These are phyloP conservation scores for Cyclocybe aegerita DNA, from an alignment of 768 basidiomycete genomes.

Conservation along the genomic window DNA sequence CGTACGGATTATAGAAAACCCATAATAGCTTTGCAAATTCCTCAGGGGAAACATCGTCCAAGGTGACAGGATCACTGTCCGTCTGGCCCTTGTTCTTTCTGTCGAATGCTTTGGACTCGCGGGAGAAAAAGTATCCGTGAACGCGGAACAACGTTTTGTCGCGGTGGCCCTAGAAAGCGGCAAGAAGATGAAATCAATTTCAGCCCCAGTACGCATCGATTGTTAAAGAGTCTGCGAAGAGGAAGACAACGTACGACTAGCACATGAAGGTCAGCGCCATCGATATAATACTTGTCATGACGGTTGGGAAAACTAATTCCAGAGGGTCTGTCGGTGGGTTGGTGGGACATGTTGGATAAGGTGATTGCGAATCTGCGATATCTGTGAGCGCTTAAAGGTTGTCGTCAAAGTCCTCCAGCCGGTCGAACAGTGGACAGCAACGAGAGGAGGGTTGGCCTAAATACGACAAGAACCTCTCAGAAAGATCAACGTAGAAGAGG, in stretches of 20 bases:
- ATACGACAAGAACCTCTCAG: too few relatives aligned
- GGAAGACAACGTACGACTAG: conserved; percentile 10
- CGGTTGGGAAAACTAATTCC: conserved; percentile 2
- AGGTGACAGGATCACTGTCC: conserved; percentile 42
- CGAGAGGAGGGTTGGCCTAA: too few relatives aligned
- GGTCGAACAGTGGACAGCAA: too few relatives aligned
- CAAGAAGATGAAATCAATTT: neutral
- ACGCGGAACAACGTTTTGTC: conserved; percentile 35
- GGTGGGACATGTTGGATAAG: neutral
- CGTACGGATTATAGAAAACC: conserved; percentile 51
- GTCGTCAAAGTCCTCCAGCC: too few relatives aligned
- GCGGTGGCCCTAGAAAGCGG: too few relatives aligned
- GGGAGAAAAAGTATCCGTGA: conserved; percentile 51
- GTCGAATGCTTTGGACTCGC: conserved; percentile 50
- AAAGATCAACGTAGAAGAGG: too few relatives aligned
- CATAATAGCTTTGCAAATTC: conserved; percentile 50
- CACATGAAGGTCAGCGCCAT: conserved; percentile 20
- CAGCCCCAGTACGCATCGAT: neutral
- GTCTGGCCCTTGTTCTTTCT: conserved; percentile 35
- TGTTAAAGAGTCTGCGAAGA: neutral
- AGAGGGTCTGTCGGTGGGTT: neutral
- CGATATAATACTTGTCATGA: conserved; percentile 20
- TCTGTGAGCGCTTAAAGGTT: too few relatives aligned
- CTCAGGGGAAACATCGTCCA: conserved; percentile 36
- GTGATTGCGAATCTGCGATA: neutral